Evolutionary conservation across 2,329 filamentous ascomycete genomes (phyloP).

Genomic region (Curvularia sp.): DNA sequence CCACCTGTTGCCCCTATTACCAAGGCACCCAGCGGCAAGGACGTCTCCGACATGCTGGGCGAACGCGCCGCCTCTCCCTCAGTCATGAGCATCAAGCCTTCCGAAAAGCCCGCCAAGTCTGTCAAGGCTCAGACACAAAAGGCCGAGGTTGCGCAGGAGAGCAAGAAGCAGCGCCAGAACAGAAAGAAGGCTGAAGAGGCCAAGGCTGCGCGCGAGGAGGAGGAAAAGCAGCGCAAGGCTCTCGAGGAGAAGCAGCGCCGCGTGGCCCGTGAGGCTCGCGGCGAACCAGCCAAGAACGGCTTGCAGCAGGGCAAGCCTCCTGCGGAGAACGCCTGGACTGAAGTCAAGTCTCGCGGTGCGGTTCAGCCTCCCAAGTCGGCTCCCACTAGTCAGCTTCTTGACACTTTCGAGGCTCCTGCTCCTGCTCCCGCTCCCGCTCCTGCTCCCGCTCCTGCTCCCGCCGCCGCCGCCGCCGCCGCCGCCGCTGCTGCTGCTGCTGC

Average conservation of each 20-base stretch:
- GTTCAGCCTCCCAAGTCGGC: slow-evolving; percentile 34
- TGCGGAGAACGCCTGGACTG: slow-evolving; percentile 63
- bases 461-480: slow-evolving; percentile 34
- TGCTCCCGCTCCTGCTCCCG: slow-evolving; percentile 16
- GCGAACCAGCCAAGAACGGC: slow-evolving; percentile 83
- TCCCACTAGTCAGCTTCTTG: slow-evolving; percentile 51
- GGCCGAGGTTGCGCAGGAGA: slow-evolving; percentile 66
- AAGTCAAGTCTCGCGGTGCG: slow-evolving; percentile 38
- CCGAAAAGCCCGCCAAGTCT: slow-evolving; percentile 63
- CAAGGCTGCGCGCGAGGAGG: slow-evolving; percentile 76
- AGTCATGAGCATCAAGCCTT: slow-evolving; percentile 79
- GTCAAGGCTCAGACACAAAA: slow-evolving; percentile 69
- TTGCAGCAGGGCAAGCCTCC: slow-evolving; percentile 57
- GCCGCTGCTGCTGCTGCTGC: slow-evolving; percentile 32
- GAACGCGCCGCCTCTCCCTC: slow-evolving; percentile 70
- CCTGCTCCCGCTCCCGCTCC: slow-evolving; percentile 45
- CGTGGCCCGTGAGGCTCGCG: slow-evolving; percentile 80
- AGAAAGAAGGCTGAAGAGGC: slow-evolving; percentile 84
- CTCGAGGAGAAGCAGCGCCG: slow-evolving; percentile 85
- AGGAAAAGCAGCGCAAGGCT: slow-evolving; percentile 78
- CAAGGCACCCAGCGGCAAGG: slow-evolving; percentile 65
- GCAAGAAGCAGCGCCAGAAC: slow-evolving; percentile 96
- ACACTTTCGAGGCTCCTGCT: slow-evolving; percentile 56
- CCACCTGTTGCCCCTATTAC: slow-evolving; percentile 65
- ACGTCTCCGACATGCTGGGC: slow-evolving; percentile 93